Base-by-base conservation (phyloP, 306 rosid genomes). In the Parietaria judaica region DNA sequence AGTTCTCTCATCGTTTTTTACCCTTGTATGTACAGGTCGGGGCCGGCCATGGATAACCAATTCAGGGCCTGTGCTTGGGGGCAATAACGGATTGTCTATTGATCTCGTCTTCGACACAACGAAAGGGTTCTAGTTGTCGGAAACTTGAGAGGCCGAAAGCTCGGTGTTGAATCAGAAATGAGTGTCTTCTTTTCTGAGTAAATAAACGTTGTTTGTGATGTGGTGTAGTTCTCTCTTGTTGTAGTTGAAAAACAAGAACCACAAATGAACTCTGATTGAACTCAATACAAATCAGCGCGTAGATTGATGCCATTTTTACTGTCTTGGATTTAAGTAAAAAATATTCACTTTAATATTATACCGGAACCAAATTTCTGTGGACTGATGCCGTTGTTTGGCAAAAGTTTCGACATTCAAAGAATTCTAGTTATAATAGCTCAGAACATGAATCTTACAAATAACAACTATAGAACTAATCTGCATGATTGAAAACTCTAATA, bases 21-120 rank as follows among this genome's bases (percentile, higher is more conserved):
- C 17, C 17, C 50, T 45, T 51, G 51, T 50, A 10, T 39, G 16
- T 11, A 49, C 65, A 70, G 57, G 15, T 56, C 63, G 36, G 69
- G 64, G 36, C 64, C 68, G 44, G 58, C 58, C 48, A 58, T 52
- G 64, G 58, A 63, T 59, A 68, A 17, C 69, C 67, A 63, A 76
- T 78, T 38, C 63, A 91, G 96, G 84, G 86, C 95, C 67, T 91
- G 97, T 73, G 85, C 92, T 67, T 91, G 96, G 96, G 99, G 95
- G 63, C 95, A 87, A 66, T 88, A 88, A 86, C 37, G 58, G 65
- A 57, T 71, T 57, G 6, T 49, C 51, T 11, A 36, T 63, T 65
- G 55, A 39, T 45, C 72, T 51, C 43, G 57, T 57, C 44, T 50
- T 37, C 9, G 0, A 5, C 2, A 75, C 67, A 69, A 65, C 46